Conservation (phyloP, 2,329 filamentous ascomycete species). For the Talaromyces sp. region DNA sequence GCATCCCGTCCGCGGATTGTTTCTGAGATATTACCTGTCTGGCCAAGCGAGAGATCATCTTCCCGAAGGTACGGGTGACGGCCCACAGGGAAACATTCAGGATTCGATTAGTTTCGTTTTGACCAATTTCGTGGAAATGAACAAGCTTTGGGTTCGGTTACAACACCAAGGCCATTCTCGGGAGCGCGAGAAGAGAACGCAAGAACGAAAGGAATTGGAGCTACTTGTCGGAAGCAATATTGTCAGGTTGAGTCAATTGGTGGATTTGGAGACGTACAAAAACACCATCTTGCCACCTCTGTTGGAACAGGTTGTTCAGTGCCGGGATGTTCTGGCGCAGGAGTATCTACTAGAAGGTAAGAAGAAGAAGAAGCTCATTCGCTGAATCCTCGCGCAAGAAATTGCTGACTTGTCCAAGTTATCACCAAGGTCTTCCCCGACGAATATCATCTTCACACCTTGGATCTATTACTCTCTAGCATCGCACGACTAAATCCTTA, state of each 20-base stretch:
- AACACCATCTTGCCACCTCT: constrained; percentile 82
- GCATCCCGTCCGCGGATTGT: constrained; percentile 91
- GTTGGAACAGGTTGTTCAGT: constrained; percentile 95
- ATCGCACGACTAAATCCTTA: constrained; percentile 92
- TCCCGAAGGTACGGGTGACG: constrained; percentile 77
- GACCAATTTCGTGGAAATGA: constrained; percentile 99
- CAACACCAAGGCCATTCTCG: constrained; percentile 97
- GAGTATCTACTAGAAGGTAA: constrained; percentile 87
- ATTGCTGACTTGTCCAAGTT: constrained; percentile 52
- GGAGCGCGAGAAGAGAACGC: constrained; percentile 87
- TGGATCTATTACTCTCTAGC: constrained; percentile 91
- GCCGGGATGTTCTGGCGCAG: constrained; percentile 91
- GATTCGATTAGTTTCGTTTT: constrained; percentile 98
- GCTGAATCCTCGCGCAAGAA: constrained; percentile 20
- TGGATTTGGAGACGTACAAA: constrained; percentile 93
- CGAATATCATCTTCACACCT: constrained; percentile 94
- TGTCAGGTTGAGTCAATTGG: constrained; percentile 88
- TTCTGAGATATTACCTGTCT: constrained; percentile 92
- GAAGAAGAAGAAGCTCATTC: background rate
- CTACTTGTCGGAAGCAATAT: constrained; percentile 95
- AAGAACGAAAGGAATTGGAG: constrained; percentile 93
- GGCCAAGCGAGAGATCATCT: constrained; percentile 90
- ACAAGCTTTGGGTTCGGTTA: constrained; percentile 96
- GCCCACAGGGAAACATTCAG: constrained; percentile 90
- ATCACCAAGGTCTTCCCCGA: constrained; percentile 99